A percentile compares a stretch with the other conserved stretches of the same genome.
phyloP scores from a whole-genome alignment of 768 basidiomycete genomes.

The Trichaptum fuscoviolaceum region DNA sequence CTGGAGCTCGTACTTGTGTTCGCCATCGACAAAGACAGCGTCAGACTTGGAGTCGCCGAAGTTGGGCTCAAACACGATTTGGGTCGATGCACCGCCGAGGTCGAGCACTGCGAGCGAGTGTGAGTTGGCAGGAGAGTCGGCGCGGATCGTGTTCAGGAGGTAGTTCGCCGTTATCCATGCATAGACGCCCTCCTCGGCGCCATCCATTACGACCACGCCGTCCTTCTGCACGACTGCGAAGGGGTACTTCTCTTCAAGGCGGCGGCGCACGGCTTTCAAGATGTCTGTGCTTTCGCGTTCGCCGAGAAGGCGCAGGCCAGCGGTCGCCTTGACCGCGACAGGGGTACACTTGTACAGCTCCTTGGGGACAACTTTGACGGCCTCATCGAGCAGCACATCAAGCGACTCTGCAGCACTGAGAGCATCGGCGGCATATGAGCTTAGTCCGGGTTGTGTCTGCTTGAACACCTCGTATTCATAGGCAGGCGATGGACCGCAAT shows the following conservation, averaged over 20 bases:
- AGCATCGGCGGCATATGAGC: constrained; percentile 52
- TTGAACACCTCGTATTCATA: constrained; percentile 95
- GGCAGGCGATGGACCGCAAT: constrained; percentile 66
- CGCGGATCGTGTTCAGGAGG: constrained; percentile 68
- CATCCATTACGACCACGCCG: constrained; percentile 89
- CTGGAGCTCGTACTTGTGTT: constrained; percentile 82
- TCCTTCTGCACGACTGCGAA: constrained; percentile 60
- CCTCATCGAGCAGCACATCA: constrained; percentile 75
- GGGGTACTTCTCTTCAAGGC: constrained; percentile 55
- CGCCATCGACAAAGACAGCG: constrained; percentile 60
- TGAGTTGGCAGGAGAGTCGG: constrained; percentile 38
- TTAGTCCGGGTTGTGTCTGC: constrained; percentile 76
- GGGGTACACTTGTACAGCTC: constrained; percentile 68
- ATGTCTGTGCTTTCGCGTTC: constrained; percentile 60
- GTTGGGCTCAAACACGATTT: constrained; percentile 92
- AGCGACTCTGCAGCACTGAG: constrained; percentile 71
- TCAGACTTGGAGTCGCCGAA: constrained; percentile 39
- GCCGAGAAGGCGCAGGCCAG: constrained; percentile 75
- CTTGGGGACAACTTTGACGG: constrained; percentile 70
- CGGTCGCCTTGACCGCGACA: constrained; percentile 89
- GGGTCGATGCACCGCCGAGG: constrained; percentile 94
- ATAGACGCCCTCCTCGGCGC: constrained; percentile 94
- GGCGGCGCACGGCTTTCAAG: constrained; percentile 60
- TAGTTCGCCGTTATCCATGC: constrained; percentile 99
- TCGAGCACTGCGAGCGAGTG: constrained; percentile 87